These are phyloP conservation scores for Penicillium soppii DNA, from an alignment of 495 filamentous ascomycete genomes.

Conservation along the genomic window DNA sequence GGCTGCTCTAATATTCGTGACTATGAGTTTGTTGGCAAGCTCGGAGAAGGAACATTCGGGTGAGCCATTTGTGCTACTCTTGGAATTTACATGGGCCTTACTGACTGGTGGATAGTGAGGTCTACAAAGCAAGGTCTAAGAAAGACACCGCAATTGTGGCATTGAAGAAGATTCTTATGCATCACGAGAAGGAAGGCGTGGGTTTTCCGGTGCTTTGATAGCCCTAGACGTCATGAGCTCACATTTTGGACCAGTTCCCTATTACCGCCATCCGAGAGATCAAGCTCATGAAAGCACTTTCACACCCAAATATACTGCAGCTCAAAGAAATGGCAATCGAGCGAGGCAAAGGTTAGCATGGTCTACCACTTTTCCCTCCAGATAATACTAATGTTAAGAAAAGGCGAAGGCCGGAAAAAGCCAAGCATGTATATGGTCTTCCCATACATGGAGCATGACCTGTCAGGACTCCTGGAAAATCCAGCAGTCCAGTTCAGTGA, in stretches of 20 bases:
- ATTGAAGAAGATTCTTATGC: conserved; percentile 96
- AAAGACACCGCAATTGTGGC: conserved; percentile 73
- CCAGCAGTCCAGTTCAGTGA: conserved; percentile 81
- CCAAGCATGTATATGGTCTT: conserved; percentile 98
- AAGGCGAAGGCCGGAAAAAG: conserved; percentile 74
- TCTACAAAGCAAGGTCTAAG: conserved; percentile 82
- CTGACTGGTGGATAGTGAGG: conserved; percentile 60
- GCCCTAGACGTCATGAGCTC: background rate
- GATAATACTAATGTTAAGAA: conserved; percentile 6
- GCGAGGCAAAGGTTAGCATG: conserved; percentile 58
- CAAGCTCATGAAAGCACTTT: conserved; percentile 92
- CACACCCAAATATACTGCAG: conserved; percentile 81
- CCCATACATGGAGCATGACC: conserved; percentile 98
- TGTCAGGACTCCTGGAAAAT: conserved; percentile 94
- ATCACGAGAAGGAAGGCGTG: conserved; percentile 92
- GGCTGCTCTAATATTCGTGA: conserved; percentile 87
- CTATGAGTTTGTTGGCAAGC: conserved; percentile 86
- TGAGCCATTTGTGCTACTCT: conserved; percentile 32
- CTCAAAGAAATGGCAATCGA: conserved; percentile 97
- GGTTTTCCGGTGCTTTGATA: conserved; percentile 20
- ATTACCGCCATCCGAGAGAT: conserved; percentile 98
- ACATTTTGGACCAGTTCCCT: conserved; percentile 61
- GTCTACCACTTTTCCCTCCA: background rate
- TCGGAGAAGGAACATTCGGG: conserved; percentile 98
- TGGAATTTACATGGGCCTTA: background rate